These are phyloP conservation scores for Tolypocladium paradoxum DNA, from an alignment of 2,329 filamentous ascomycete genomes.

Conservation along the genomic window DNA sequence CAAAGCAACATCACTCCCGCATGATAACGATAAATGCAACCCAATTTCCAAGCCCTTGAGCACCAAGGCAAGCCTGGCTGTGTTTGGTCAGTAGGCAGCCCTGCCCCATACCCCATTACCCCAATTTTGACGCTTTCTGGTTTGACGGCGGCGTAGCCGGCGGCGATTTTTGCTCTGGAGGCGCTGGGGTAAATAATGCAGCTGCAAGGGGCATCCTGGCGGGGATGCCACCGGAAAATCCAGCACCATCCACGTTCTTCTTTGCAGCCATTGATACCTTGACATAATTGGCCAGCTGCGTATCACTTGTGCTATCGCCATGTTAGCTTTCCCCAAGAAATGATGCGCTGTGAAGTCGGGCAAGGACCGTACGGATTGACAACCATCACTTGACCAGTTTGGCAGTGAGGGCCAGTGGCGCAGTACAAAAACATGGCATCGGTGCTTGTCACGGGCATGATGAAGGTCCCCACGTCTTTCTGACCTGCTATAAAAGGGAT, in stretches of 20 bases:
- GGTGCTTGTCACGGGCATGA: conserved; percentile 31
- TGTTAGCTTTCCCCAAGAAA: neutral
- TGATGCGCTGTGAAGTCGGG: too few species aligned
- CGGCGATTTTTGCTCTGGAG: neutral
- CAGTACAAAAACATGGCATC: conserved; percentile 41
- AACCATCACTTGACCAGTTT: conserved; percentile 38
- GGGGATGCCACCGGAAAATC: conserved; percentile 10
- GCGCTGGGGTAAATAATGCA: neutral
- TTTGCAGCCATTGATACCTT: conserved; percentile 4
- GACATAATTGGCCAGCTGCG: conserved; percentile 4
- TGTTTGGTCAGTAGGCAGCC: too few species aligned
- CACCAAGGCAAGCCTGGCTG: too few species aligned
- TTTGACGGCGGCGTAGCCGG: too few species aligned
- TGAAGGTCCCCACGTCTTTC: conserved; percentile 32
- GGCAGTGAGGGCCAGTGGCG: conserved; percentile 35
- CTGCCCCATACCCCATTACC: too few species aligned
- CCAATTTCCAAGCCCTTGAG: too few species aligned
- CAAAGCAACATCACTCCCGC: too few species aligned
- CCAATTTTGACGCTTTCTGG: too few species aligned
- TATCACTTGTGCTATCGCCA: too few species aligned
- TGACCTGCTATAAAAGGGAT: conserved; percentile 26
- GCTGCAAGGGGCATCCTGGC: too few species aligned
- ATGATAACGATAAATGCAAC: too few species aligned
- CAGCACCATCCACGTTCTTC: conserved; percentile 10
- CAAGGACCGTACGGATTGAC: conserved; percentile 41